Base-by-base conservation (phyloP, 164 flowering plant genomes). In the Cinnamomum chago region DNA sequence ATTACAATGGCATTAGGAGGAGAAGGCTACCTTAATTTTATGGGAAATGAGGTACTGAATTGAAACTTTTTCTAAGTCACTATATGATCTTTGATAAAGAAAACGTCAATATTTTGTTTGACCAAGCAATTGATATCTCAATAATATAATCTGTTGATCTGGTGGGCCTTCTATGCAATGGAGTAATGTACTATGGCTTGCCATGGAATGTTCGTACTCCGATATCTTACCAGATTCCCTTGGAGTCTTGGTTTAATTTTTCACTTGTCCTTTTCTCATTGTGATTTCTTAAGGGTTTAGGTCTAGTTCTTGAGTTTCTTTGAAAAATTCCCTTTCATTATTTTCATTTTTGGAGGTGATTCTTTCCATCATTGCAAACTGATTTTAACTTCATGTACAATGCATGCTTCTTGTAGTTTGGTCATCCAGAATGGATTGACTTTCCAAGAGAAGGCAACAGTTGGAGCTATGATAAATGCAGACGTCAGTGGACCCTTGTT, bases 391-490 rank as follows among this genome's bases (percentile, higher is more conserved):
- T 68, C 30, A 67, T 72, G 28, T n/a, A 40, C 74, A 5, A 25
- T 77, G 60, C 27, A 33, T 76, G 73, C 33, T 79, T 69, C 70
- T 76, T 80, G n/a, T 78, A 92, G 99, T 95, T 93, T 85, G 99
- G 99, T 55, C 97, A 95, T 85, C 98, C 99, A 68, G 99, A 95
- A 62, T 95, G 99, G 99, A 90, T 95, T 60, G 99, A 95, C 82
- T 95, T 95, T 79, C 99, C 99, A 27, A 87, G 99, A 88, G 98
- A 92, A 84, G 99, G 98, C 64, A 95, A 95, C 85, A 88, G 73
- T 27, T 95, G 97, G 97, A 93, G 95, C 77, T 88, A 87, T 81
- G 97, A 92, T 5, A 95, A 87, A 80, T 93, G 99, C 82, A 86
- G 93, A 79, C 91, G 97, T 35, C 97, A 90, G 68, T 93, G 98